phyloP scores from a whole-genome alignment of 2,329 filamentous ascomycete genomes.

The Aspergillus japonicus region DNA sequence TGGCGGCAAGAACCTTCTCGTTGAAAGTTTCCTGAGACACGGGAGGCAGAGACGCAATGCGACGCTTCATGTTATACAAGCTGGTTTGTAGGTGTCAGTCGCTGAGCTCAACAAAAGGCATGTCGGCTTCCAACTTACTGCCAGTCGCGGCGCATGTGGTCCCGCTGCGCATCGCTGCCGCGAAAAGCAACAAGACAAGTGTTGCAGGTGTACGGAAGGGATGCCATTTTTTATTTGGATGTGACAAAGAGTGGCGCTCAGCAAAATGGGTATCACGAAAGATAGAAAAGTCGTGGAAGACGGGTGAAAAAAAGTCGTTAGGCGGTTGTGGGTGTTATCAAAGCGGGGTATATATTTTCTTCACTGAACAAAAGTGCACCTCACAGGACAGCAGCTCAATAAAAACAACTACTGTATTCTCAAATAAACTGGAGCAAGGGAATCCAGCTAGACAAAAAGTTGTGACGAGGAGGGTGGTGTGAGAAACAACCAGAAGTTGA shows the following conservation, averaged over 20 bases:
- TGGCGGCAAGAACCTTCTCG: conserved; percentile 90
- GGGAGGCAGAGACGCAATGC: conserved; percentile 84
- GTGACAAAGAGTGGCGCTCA: conserved; percentile 24
- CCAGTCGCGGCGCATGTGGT: conserved; percentile 98
- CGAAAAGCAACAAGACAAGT: conserved; percentile 96
- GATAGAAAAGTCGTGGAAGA: conserved; percentile 2
- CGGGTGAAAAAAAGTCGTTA: conserved; percentile 8
- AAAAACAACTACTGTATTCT: background rate
- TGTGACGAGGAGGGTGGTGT: background rate
- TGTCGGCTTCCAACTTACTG: conserved; percentile 63
- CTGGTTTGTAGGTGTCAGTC: conserved; percentile 45
- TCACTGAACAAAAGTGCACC: background rate
- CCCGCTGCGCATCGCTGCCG: conserved; percentile 86
- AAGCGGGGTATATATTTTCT: conserved; percentile 21
- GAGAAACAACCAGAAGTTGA: background rate
- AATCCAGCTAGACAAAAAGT: background rate
- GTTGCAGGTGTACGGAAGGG: conserved; percentile 96
- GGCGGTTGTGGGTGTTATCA: conserved; percentile 30
- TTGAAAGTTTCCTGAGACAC: conserved; percentile 91
- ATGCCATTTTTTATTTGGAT: conserved; percentile 29
- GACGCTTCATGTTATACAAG: conserved; percentile 93
- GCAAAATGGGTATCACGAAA: conserved; percentile 18
- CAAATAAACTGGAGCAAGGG: background rate
- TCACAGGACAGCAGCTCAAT: background rate
- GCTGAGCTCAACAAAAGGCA: background rate